These are phyloP conservation scores for Exidia glandulosa DNA, from an alignment of 768 basidiomycete genomes.

Conservation along the genomic window DNA sequence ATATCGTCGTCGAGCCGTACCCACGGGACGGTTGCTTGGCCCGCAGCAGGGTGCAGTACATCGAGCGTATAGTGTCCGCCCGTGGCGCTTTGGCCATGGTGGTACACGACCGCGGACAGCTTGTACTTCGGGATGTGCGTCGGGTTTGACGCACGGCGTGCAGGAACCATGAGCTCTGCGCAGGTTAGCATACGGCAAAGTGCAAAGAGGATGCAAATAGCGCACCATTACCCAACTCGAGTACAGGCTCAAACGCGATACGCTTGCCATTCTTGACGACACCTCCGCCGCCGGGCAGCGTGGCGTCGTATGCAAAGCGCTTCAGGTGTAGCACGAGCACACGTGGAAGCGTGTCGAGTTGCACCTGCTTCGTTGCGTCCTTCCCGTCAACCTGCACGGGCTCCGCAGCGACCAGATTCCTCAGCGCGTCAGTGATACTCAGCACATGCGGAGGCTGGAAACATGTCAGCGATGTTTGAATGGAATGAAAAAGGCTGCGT, in stretches of 20 bases:
- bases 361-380: conserved; percentile 50
- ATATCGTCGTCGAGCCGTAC: conserved; percentile 89
- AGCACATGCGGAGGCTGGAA: conserved; percentile 57
- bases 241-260: conserved; percentile 62
- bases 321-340: conserved; percentile 85
- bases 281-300: conserved; percentile 40
- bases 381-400: conserved; percentile 66
- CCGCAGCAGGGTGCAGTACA: conserved; percentile 58
- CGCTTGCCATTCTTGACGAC: conserved; percentile 83
- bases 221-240: conserved; percentile 65
- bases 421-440: conserved; percentile 75
- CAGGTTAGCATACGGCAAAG: neutral
- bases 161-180: conserved; percentile 51
- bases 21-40: conserved; percentile 59
- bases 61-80: conserved; percentile 95
- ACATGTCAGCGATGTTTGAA: neutral
- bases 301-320: conserved; percentile 77
- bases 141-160: conserved; percentile 31
- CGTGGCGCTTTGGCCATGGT: conserved; percentile 82
- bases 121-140: conserved; percentile 61
- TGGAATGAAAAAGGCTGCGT: neutral
- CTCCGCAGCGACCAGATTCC: conserved; percentile 68
- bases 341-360: conserved; percentile 74
- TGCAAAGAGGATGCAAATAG: conserved; percentile 4
- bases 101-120: conserved; percentile 79